These are phyloP conservation scores for Globisporangium viniferum DNA, from an alignment of 352 stramenopile species.

Conservation along the genomic window DNA sequence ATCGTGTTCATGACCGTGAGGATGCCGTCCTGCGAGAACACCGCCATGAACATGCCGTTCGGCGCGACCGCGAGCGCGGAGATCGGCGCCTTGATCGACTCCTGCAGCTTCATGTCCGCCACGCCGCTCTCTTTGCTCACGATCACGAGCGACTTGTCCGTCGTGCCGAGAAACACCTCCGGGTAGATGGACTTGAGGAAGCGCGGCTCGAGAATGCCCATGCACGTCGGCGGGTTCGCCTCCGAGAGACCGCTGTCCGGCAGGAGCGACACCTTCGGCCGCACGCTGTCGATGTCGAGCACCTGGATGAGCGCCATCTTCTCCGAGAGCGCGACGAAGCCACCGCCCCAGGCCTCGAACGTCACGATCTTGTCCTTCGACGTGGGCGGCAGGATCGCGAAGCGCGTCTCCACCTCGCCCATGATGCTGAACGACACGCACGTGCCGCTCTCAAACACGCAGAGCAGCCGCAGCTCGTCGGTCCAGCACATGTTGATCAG, in stretches of 20 bases:
- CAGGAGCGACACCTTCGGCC: conserved; percentile 70
- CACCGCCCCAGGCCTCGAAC: conserved; percentile 69
- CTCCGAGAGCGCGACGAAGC: conserved; percentile 75
- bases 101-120: conserved; percentile 82
- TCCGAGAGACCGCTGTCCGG: conserved; percentile 72
- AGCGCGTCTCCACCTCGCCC: conserved; percentile 72
- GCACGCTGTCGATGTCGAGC: conserved; percentile 75
- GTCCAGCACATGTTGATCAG: conserved; percentile 80
- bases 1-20: conserved; percentile 95
- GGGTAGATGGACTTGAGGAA: conserved; percentile 90
- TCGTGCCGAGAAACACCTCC: conserved; percentile 93
- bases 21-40: conserved; percentile 92
- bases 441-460: conserved; percentile 70
- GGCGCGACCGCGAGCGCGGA: conserved; percentile 91
- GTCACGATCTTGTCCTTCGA: conserved; percentile 80
- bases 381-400: conserved; percentile 55
- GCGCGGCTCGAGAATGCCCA: conserved; percentile 91
- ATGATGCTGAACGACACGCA: conserved; percentile 70
- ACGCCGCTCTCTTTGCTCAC: conserved; percentile 66
- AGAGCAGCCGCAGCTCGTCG: conserved; percentile 76
- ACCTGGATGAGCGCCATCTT: conserved; percentile 82
- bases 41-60: conserved; percentile 95
- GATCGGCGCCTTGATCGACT: conserved; percentile 85
- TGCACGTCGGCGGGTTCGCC: conserved; percentile 75
- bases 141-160: conserved; percentile 87